phyloP scores from a whole-genome alignment of 768 basidiomycete genomes.

The Agaricus blazei region DNA sequence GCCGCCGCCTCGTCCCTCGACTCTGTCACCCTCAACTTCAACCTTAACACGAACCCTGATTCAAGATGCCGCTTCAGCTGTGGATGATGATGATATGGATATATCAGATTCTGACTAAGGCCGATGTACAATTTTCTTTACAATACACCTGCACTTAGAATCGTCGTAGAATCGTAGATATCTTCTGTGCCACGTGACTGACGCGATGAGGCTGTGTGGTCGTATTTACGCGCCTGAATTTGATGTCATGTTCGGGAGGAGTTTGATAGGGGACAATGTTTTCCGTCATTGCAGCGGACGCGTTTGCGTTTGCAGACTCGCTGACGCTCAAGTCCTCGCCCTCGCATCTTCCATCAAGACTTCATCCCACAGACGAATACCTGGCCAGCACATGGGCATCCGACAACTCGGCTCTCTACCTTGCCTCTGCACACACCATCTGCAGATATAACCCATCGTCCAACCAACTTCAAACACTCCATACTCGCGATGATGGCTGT shows the following conservation, averaged over 20 bases:
- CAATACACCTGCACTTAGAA: too few relatives aligned
- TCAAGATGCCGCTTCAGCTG: neutral
- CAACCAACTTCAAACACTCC: conserved; percentile 39
- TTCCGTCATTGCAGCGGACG: conserved; percentile 42
- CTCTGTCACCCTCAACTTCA: neutral
- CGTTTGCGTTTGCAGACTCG: conserved; percentile 46
- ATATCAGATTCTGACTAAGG: conserved; percentile 27
- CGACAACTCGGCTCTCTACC: conserved; percentile 50
- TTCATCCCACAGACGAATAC: conserved; percentile 27
- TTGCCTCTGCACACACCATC: conserved; percentile 43
- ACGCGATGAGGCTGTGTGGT: neutral
- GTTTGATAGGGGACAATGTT: conserved; percentile 37
- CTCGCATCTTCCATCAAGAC: conserved; percentile 33
- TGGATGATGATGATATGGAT: conserved; percentile 26
- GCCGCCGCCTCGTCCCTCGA: conserved; percentile 14
- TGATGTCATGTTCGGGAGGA: neutral
- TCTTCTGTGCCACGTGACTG: neutral
- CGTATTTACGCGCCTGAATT: conserved; percentile 1
- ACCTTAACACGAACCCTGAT: neutral
- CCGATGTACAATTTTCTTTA: neutral
- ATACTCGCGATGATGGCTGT: conserved; percentile 24
- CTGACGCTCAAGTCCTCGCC: conserved; percentile 40
- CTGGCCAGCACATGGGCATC: conserved; percentile 49
- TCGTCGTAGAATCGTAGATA: too few relatives aligned
- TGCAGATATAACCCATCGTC: conserved; percentile 48